Evolutionary conservation across 2,329 filamentous ascomycete species (phyloP), one percentile per base, ranked within the genome.

Genomic region (Seiridium cupressi): DNA sequence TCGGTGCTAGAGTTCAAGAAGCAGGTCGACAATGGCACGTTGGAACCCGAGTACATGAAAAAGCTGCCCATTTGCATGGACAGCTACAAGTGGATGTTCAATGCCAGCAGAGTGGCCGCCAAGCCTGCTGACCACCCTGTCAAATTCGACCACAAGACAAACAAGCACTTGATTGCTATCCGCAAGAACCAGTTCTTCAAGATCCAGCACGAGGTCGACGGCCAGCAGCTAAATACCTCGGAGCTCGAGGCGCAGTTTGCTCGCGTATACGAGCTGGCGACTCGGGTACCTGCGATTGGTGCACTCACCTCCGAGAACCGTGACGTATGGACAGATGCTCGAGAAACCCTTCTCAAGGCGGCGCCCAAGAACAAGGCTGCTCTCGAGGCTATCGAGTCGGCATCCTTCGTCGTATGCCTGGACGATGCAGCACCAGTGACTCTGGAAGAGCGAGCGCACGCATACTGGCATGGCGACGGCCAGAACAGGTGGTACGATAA

Each of bases 71-170:
- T 98, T 72, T 95, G 93, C 77, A 99, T 99, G 95, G 93, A 93
- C 82, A 95, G 92, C 73, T 98, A 97, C 82, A 83, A 97, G 80
- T 98, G 89, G 86, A 99, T 99, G 95, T 99, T 99, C 85, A 98
- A 99, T 78, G 88, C 86, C 77, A 91, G 87, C 76, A 89, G 95
- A 68, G 88, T 98, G 46, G 89, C 94, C 36, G 90, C 90, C 58
- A 89, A 89, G 70, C 90, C 92, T 10, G 84, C 88, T 40, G 95
- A 99, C 73, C 87, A 92, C 72, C 90, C 91, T 8, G 81, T 90
- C 73, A 97, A 97, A 79, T 97, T 89, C 77, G 78, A 88, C 9
- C 77, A 85, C 61, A 79, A 86, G 62, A 84, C 90, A 64, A 86
- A 97, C 81, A 90, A 94, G 79, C 90, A 98, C 79, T 91, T 99